Evolutionary conservation across 306 rosid species (phyloP).

Genomic region (Cucumis sativus): DNA sequence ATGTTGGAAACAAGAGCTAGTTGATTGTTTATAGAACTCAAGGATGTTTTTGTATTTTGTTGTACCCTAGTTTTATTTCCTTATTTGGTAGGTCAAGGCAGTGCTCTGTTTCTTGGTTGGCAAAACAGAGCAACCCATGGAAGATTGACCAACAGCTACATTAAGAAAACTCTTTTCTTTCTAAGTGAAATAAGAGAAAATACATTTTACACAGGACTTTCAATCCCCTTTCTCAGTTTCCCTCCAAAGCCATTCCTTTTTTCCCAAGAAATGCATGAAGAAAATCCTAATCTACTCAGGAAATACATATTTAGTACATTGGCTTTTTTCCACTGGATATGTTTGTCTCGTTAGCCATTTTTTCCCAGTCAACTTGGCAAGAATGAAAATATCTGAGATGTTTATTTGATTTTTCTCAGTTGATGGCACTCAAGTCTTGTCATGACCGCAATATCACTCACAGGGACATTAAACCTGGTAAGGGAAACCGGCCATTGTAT

Average conservation of each 20-base stretch:
- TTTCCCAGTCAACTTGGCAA: background rate
- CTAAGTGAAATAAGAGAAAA: too few relatives aligned
- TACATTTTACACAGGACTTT: background rate
- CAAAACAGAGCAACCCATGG: too few relatives aligned
- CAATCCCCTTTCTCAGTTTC: background rate
- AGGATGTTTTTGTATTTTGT: too few relatives aligned
- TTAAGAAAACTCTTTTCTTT: too few relatives aligned
- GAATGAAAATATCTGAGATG: background rate
- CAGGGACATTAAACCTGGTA: slow-evolving; percentile 97
- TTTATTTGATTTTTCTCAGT: slow-evolving; percentile 25
- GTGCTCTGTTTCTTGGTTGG: too few relatives aligned
- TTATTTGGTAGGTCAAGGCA: too few relatives aligned
- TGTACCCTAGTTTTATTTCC: too few relatives aligned
- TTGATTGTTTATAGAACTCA: too few relatives aligned
- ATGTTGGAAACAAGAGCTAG: too few relatives aligned
- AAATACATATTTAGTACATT: background rate
- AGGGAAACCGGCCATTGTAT: slow-evolving; percentile 15
- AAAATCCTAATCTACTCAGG: background rate
- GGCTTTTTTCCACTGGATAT: background rate
- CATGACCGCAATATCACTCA: slow-evolving; percentile 92
- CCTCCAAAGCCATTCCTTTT: background rate
- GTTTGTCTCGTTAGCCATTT: background rate
- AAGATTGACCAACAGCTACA: too few relatives aligned
- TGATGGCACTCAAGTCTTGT: slow-evolving; percentile 80
- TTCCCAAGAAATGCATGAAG: background rate